Percentiles rank a stretch among this genome's conserved stretches.
phyloP scores from a whole-genome alignment of 1,139 yeast genomes.

The Suhomyces maxii region DNA sequence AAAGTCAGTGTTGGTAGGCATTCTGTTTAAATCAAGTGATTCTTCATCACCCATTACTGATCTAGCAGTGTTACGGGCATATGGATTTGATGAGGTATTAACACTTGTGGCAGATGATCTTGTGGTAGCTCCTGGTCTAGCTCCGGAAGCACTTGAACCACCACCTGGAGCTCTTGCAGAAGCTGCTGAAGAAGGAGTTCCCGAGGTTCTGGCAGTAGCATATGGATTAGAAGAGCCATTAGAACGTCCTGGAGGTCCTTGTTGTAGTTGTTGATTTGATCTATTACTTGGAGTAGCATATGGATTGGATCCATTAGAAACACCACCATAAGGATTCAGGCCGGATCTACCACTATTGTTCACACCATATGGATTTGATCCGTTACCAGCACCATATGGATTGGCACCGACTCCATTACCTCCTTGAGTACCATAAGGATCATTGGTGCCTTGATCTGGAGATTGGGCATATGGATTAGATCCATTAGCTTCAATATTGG shows the following conservation, averaged over 20 bases:
- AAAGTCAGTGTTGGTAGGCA: slow-evolving; percentile 39
- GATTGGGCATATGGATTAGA: slow-evolving; percentile 5
- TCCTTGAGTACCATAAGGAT: background rate
- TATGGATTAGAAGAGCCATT: slow-evolving; percentile 12
- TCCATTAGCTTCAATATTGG: slow-evolving; percentile 9
- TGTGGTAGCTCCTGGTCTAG: background rate
- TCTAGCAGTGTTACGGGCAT: slow-evolving; percentile 8
- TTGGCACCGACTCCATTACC: slow-evolving; percentile 9
- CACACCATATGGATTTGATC: slow-evolving; percentile 7
- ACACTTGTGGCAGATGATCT: slow-evolving; percentile 1
- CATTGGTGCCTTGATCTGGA: background rate
- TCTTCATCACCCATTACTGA: slow-evolving; percentile 27
- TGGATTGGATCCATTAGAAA: background rate
- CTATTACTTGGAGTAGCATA: background rate
- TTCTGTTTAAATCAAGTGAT: slow-evolving; percentile 43
- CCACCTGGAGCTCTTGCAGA: slow-evolving; percentile 1
- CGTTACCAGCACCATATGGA: slow-evolving; percentile 3
- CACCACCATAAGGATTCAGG: slow-evolving; percentile 26
- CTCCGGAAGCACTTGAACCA: slow-evolving; percentile 2
- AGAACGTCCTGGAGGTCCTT: background rate
- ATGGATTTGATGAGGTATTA: slow-evolving; percentile 7
- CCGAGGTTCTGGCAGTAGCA: slow-evolving; percentile 8
- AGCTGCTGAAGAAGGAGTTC: background rate
- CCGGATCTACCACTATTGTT: background rate
- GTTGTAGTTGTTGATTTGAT: background rate